Conservation (phyloP, 2,329 filamentous ascomycete genomes). For the Akanthomyces muscarius region DNA sequence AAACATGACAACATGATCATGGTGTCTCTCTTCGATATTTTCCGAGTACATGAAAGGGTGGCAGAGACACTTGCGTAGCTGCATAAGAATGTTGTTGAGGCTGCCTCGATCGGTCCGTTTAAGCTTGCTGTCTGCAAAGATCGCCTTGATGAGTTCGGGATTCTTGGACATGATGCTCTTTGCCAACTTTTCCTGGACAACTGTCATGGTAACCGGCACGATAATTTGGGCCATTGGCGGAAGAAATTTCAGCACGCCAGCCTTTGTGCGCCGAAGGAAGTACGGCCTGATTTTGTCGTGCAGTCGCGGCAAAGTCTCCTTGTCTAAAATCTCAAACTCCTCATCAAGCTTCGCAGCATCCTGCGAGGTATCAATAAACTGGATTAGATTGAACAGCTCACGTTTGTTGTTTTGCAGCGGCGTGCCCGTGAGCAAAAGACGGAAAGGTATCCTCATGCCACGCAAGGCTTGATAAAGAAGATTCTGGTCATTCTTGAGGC, state of each 20-base stretch:
- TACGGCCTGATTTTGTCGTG: slow-evolving; percentile 78
- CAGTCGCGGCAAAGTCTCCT: slow-evolving; percentile 74
- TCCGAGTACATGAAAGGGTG: slow-evolving; percentile 94
- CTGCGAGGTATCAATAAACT: slow-evolving; percentile 74
- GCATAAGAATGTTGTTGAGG: slow-evolving; percentile 91
- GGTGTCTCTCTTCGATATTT: slow-evolving; percentile 78
- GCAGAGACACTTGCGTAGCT: slow-evolving; percentile 88
- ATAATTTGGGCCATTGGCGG: slow-evolving; percentile 95
- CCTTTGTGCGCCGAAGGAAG: slow-evolving; percentile 75
- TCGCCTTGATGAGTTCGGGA: slow-evolving; percentile 78
- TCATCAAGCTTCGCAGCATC: slow-evolving; percentile 71
- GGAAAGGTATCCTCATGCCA: slow-evolving; percentile 73
- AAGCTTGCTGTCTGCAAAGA: slow-evolving; percentile 68
- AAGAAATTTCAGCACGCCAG: slow-evolving; percentile 83
- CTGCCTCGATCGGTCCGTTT: slow-evolving; percentile 71
- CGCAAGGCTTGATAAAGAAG: slow-evolving; percentile 72
- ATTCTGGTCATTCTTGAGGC: slow-evolving; percentile 89
- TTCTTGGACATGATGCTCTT: slow-evolving; percentile 92
- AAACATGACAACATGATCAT: slow-evolving; percentile 59
- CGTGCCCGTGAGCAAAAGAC: slow-evolving; percentile 83
- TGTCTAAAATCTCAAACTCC: slow-evolving; percentile 72
- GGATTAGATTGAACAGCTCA: slow-evolving; percentile 93
- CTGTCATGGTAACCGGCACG: slow-evolving; percentile 89
- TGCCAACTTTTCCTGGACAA: slow-evolving; percentile 89
- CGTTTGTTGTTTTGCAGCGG: slow-evolving; percentile 93